phyloP scores from a whole-genome alignment of 2,329 filamentous ascomycete genomes.

The Lachnellula willkommii region DNA sequence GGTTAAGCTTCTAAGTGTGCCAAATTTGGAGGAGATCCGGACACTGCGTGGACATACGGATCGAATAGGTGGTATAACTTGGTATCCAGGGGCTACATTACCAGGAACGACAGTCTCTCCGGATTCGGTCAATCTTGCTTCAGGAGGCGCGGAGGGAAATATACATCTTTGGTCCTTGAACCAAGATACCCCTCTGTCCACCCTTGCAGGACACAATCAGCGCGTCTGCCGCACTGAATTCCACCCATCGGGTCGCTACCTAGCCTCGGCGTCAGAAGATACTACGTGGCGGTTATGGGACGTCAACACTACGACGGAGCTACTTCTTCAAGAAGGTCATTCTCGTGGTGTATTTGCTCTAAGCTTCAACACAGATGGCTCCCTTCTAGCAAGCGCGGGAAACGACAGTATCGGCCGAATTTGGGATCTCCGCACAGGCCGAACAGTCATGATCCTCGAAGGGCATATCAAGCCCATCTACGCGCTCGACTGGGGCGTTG shows the following conservation, averaged over 20 bases:
- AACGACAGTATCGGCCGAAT: conserved; percentile 91
- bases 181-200: conserved; percentile 78
- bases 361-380: conserved; percentile 86
- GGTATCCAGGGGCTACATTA: conserved; percentile 79
- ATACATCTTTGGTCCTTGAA: conserved; percentile 87
- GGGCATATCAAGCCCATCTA: conserved; percentile 86
- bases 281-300: conserved; percentile 98
- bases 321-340: conserved; percentile 89
- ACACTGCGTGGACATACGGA: conserved; percentile 79
- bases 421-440: conserved; percentile 88
- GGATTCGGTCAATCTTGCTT: conserved; percentile 76
- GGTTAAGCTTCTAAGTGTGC: conserved; percentile 79
- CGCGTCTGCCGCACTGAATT: conserved; percentile 91
- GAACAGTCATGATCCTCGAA: conserved; percentile 93
- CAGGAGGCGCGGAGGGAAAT: conserved; percentile 81
- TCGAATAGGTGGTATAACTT: conserved; percentile 83
- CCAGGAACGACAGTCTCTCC: conserved; percentile 65
- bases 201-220: conserved; percentile 75
- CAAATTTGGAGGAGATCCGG: conserved; percentile 70
- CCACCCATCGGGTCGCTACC: conserved; percentile 82
- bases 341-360: conserved; percentile 89
- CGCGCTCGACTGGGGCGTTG: conserved; percentile 83
- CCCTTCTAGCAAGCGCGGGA: conserved; percentile 83
- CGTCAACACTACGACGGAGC: conserved; percentile 74
- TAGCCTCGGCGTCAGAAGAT: conserved; percentile 91